Conservation (phyloP, 2,329 filamentous ascomycete genomes). For the Penicillium sp. region DNA sequence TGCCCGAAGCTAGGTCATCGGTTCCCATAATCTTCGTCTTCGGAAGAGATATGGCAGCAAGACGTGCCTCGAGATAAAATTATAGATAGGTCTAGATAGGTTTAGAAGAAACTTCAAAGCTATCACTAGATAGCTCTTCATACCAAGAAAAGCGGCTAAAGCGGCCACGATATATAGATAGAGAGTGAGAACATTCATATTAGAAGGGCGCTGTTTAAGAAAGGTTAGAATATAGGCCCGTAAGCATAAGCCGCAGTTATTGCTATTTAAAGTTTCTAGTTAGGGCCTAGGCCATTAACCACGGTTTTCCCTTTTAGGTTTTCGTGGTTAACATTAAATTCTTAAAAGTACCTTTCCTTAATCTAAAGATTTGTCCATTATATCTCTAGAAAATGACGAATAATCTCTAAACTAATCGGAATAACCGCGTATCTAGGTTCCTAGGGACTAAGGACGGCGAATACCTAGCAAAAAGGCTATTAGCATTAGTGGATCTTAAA, state of each 20-base stretch:
- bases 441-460: background rate
- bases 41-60: background rate
- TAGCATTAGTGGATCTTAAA: background rate
- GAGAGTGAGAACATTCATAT: background rate
- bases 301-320: background rate
- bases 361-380: background rate
- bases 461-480: background rate
- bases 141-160: background rate
- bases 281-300: background rate
- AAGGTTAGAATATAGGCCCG: background rate
- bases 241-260: background rate
- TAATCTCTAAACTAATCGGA: background rate
- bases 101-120: background rate
- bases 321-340: background rate
- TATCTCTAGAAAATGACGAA: background rate
- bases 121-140: background rate
- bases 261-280: background rate
- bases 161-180: background rate
- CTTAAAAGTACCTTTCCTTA: background rate
- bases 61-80: background rate
- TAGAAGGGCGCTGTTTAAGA: background rate
- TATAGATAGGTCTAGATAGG: background rate
- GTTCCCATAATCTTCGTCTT: background rate
- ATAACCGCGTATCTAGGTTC: slow-evolving; percentile 2
- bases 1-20: background rate